phyloP scores from a whole-genome alignment of 169 alveolate species.

The Ichthyophthirius multifiliis region DNA sequence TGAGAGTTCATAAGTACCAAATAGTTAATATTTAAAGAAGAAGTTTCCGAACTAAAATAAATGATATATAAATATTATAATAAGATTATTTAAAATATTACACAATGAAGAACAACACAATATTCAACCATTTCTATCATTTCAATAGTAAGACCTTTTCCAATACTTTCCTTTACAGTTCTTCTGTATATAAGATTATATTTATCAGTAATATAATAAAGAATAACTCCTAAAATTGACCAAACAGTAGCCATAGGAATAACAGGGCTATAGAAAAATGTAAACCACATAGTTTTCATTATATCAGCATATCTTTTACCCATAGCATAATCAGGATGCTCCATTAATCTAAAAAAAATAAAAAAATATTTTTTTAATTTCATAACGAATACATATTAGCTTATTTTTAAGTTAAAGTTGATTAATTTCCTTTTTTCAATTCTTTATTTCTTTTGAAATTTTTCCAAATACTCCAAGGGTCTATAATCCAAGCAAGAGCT shows the following conservation, averaged over 20 bases:
- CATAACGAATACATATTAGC: constrained; percentile 14
- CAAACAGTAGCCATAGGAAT: constrained; percentile 38
- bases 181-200: constrained; percentile 34
- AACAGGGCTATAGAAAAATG: constrained; percentile 33
- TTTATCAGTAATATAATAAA: constrained; percentile 27
- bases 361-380: no score
- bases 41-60: no score
- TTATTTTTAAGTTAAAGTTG: constrained; percentile 16
- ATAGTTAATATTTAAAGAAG: no score
- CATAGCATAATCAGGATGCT: constrained; percentile 31
- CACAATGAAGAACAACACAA: constrained; percentile 11
- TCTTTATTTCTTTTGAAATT: constrained; percentile 18
- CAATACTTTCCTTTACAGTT: constrained; percentile 38
- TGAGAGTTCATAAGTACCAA: no score
- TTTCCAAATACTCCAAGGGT: constrained; percentile 34
- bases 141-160: constrained; percentile 7
- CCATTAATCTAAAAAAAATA: constrained; percentile 16
- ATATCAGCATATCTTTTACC: constrained; percentile 45
- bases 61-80: no score
- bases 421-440: constrained; percentile 2
- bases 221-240: constrained; percentile 16
- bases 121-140: constrained; percentile 35
- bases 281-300: constrained; percentile 48
- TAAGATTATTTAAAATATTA: background rate
- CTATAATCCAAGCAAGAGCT: constrained; percentile 36